These are phyloP conservation scores for Pseudomassariella vexata DNA, from an alignment of 2,329 filamentous ascomycete species.

Conservation along the genomic window DNA sequence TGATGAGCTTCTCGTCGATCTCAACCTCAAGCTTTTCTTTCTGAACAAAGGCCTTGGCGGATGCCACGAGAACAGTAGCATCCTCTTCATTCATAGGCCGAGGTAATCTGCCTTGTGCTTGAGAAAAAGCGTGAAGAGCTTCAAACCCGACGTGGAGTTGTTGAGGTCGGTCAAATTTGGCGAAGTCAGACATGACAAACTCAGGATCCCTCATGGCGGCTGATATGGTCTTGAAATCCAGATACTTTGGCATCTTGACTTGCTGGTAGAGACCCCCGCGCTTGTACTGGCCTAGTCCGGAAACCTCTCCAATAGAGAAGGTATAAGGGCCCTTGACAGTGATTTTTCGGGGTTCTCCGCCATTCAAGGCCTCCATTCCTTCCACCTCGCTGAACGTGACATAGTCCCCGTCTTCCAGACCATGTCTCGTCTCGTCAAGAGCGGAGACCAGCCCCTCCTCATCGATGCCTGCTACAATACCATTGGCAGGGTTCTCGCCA, in stretches of 20 bases:
- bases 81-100: slow-evolving; percentile 80
- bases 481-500: slow-evolving; percentile 79
- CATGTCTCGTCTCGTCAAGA: slow-evolving; percentile 89
- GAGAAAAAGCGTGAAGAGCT: slow-evolving; percentile 80
- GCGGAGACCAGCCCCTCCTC: slow-evolving; percentile 88
- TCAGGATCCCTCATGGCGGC: slow-evolving; percentile 80
- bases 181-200: slow-evolving; percentile 87
- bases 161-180: slow-evolving; percentile 92
- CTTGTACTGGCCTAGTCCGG: slow-evolving; percentile 78
- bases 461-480: slow-evolving; percentile 86
- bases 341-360: slow-evolving; percentile 78
- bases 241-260: slow-evolving; percentile 95
- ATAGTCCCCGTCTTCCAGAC: slow-evolving; percentile 91
- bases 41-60: slow-evolving; percentile 68
- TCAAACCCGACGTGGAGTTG: slow-evolving; percentile 92
- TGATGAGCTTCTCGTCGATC: slow-evolving; percentile 85
- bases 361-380: slow-evolving; percentile 86
- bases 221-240: slow-evolving; percentile 81
- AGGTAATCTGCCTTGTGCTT: slow-evolving; percentile 69
- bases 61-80: slow-evolving; percentile 68
- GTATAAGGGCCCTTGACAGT: slow-evolving; percentile 95
- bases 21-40: slow-evolving; percentile 76
- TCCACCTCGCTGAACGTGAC: slow-evolving; percentile 91
- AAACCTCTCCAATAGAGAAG: slow-evolving; percentile 93
- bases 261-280: slow-evolving; percentile 87